Evolutionary conservation across 73 alveolate species (phyloP), one percentile per base, ranked within the genome.

Genomic region (Stentor roeselii): DNA sequence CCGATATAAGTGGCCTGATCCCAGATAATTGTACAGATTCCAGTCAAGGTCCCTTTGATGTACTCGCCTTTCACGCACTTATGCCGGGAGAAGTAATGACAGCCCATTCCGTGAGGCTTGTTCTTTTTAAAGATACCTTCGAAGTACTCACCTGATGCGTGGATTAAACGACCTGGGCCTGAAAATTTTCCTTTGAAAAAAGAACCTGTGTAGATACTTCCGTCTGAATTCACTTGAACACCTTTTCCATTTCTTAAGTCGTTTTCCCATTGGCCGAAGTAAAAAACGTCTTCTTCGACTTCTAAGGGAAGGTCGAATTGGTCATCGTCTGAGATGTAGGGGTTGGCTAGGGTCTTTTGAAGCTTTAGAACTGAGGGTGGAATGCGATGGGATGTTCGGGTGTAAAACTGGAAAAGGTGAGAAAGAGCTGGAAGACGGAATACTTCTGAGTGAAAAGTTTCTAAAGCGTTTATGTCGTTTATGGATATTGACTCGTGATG

Each of bases 201-300:
- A 30, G 6, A 6, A 11, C 82, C 82, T 11, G 37, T 35, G 27
- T 61, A 61, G 6, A 61, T 61, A 61, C 82, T 61, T 30, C 38
- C 38, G 27, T 61, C 82, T 6, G 6, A 11, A 30, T 61, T 30
- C 21, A 30, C 27, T 61, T 61, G 37, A n/a, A 61, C 27, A 11
- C 82, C 82, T 61, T 61, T 61, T 30, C 82, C 82, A 30, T 61
- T 11, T 61, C 27, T 61, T 30, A 11, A 14, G 37, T 35, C 38
- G 21, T 61, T 61, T 61, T 61, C 82, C 82, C 82, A 61, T 61
- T 61, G 58, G 6, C 82, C 82, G 42, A 30, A n/a, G 27, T 61
- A 61, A 61, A 61, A 11, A 61, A 14, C 6, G 37, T 35, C 82
- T 11, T 61, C 82, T 50, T 50, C 67, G 21, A 11, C 67, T 50